Evolutionary conservation across 805 yeast species (phyloP).

Genomic region (Monosporozyma yasuniensis): DNA sequence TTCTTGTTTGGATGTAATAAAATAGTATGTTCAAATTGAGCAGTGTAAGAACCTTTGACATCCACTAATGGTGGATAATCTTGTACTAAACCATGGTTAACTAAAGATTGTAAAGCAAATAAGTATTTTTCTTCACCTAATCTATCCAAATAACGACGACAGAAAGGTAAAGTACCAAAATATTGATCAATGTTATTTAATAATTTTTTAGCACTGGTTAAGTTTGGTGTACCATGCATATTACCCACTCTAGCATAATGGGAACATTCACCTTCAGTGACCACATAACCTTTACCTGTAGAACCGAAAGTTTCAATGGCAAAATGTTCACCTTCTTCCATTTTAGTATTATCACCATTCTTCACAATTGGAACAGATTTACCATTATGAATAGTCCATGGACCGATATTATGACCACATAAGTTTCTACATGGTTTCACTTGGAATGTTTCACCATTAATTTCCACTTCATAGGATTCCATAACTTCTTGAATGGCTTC

Average conservation of each 20-base stretch:
- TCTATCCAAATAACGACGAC: conserved; percentile 88
- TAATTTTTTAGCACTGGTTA: conserved; percentile 62
- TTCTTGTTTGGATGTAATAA: conserved; percentile 82
- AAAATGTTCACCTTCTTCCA: conserved; percentile 98
- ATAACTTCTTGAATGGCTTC: conserved; percentile 93
- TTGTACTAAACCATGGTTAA: conserved; percentile 76
- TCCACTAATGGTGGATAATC: conserved; percentile 94
- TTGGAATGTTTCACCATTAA: conserved; percentile 77
- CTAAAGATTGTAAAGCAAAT: conserved; percentile 76
- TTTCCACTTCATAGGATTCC: conserved; percentile 92
- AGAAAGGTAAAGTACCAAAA: conserved; percentile 94
- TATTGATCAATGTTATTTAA: conserved; percentile 62
- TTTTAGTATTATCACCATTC: conserved; percentile 87
- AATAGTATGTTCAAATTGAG: conserved; percentile 93
- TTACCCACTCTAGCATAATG: conserved; percentile 70
- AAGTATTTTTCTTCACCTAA: conserved; percentile 87
- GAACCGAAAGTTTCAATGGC: conserved; percentile 98
- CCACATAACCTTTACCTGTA: conserved; percentile 89
- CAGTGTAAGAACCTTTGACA: conserved; percentile 77
- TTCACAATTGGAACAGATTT: conserved; percentile 95
- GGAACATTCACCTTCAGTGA: conserved; percentile 83
- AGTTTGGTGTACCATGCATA: conserved; percentile 33
- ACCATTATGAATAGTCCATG: conserved; percentile 83
- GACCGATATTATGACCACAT: conserved; percentile 88
- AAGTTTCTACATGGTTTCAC: conserved; percentile 85